A percentile compares a stretch with the other conserved stretches of the same genome.
These are phyloP conservation scores for Scutellaria barbata DNA, from an alignment of 257 asterid species.

Conservation along the genomic window DNA sequence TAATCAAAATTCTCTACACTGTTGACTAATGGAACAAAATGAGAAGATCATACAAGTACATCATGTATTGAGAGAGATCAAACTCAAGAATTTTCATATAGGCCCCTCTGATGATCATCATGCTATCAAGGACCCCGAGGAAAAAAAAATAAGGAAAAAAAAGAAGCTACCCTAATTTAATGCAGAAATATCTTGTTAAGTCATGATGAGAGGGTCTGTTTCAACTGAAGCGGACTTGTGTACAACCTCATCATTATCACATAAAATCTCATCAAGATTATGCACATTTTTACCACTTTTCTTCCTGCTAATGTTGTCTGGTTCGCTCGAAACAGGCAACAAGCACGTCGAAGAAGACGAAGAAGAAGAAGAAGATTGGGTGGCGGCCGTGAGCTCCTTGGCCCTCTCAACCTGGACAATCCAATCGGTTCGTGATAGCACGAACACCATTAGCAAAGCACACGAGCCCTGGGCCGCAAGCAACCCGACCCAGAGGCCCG, in stretches of 20 bases:
- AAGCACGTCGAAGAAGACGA: neutral
- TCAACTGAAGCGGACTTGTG: slow-evolving; percentile 53
- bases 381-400: slow-evolving; percentile 43
- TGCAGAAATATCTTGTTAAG: slow-evolving; percentile 36
- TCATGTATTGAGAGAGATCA: slow-evolving; percentile 25
- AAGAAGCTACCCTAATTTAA: slow-evolving; percentile 37
- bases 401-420: slow-evolving; percentile 68
- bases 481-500: slow-evolving; percentile 88
- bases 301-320: slow-evolving; percentile 20
- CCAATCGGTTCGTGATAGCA: slow-evolving; percentile 75
- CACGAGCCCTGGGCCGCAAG: slow-evolving; percentile 94
- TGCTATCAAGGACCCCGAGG: neutral
- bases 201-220: slow-evolving; percentile 65
- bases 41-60: slow-evolving; percentile 30
- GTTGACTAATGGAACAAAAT: slow-evolving; percentile 37
- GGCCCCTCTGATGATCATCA: slow-evolving; percentile 22
- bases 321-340: slow-evolving; percentile 36
- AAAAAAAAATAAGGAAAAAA: neutral
- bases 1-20: slow-evolving; percentile 37
- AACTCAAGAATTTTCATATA: slow-evolving; percentile 47
- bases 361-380: slow-evolving; percentile 25
- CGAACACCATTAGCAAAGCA: slow-evolving; percentile 69
- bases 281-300: neutral
- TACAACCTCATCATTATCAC: slow-evolving; percentile 43
- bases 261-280: slow-evolving; percentile 54